Conservation (phyloP, 352 stramenopile genomes). For the Globisporangium acanthophoron region DNA sequence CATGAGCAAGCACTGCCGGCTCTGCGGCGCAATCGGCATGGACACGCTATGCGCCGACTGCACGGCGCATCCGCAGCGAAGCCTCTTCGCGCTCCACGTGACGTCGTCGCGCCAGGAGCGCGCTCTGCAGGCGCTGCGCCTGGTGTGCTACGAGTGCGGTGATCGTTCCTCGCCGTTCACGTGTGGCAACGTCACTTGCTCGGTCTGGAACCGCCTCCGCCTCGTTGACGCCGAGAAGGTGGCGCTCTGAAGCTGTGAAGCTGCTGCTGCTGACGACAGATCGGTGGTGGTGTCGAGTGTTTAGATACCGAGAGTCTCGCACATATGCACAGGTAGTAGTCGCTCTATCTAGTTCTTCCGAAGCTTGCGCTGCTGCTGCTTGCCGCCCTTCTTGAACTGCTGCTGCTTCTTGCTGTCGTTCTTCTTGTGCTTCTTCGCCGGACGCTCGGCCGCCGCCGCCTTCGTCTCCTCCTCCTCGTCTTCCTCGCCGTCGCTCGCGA, state of each 20-base stretch:
- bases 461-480: conserved; percentile 27
- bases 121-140: conserved; percentile 26
- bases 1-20: conserved; percentile 71
- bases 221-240: conserved; percentile 34
- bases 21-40: conserved; percentile 63
- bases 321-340: not conserved
- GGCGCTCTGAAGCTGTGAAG: conserved; percentile 14
- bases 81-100: conserved; percentile 53
- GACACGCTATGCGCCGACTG: conserved; percentile 51
- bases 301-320: not conserved
- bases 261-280: not conserved
- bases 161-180: conserved; percentile 36
- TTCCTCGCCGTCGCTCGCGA: conserved; percentile 25
- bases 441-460: conserved; percentile 22
- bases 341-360: conserved; percentile 37
- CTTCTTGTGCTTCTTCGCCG: conserved; percentile 40
- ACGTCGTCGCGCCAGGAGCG: conserved; percentile 36
- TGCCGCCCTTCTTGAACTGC: conserved; percentile 16
- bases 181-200: conserved; percentile 55
- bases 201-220: conserved; percentile 60
- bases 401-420: conserved; percentile 21
- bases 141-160: conserved; percentile 44
- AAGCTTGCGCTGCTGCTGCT: conserved; percentile 15
- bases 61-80: conserved; percentile 49
- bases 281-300: not conserved